phyloP scores from a whole-genome alignment of 1,284 basidiomycete species.

The Salmacisia buchloeana region DNA sequence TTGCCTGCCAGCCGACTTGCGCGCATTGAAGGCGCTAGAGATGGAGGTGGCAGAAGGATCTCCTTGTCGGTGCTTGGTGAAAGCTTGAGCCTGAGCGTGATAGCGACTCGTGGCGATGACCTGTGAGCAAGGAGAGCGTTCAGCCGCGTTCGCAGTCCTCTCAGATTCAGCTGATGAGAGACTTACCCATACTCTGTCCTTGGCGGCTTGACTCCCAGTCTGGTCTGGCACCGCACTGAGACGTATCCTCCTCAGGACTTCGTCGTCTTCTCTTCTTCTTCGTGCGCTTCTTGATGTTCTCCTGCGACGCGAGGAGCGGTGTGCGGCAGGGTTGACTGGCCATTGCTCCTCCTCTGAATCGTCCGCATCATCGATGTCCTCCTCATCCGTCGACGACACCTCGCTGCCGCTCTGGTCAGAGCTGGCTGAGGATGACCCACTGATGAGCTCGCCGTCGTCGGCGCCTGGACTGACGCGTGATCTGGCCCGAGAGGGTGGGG shows the following conservation, averaged over 20 bases:
- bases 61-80: background rate
- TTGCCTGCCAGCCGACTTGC: background rate
- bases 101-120: background rate
- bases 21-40: conserved; percentile 15
- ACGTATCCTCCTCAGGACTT: conserved; percentile 11
- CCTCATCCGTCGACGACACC: background rate
- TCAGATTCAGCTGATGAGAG: background rate
- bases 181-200: conserved; percentile 2
- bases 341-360: conserved; percentile 24
- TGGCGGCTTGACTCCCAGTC: background rate
- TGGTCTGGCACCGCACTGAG: background rate
- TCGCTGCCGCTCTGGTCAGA: background rate
- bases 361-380: background rate
- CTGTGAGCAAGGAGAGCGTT: background rate
- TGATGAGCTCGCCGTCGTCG: background rate
- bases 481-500: no score
- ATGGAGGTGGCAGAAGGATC: conserved; percentile 8
- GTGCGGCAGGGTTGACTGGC: conserved; percentile 12
- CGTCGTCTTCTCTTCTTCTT: conserved; percentile 20
- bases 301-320: background rate
- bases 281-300: background rate
- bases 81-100: background rate
- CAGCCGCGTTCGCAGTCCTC: background rate
- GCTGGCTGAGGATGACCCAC: background rate
- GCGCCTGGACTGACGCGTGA: background rate